Percentiles rank a stretch among this genome's conserved stretches.
These are phyloP conservation scores for Xylaria nigripes DNA, from an alignment of 495 filamentous ascomycete species.

Conservation along the genomic window DNA sequence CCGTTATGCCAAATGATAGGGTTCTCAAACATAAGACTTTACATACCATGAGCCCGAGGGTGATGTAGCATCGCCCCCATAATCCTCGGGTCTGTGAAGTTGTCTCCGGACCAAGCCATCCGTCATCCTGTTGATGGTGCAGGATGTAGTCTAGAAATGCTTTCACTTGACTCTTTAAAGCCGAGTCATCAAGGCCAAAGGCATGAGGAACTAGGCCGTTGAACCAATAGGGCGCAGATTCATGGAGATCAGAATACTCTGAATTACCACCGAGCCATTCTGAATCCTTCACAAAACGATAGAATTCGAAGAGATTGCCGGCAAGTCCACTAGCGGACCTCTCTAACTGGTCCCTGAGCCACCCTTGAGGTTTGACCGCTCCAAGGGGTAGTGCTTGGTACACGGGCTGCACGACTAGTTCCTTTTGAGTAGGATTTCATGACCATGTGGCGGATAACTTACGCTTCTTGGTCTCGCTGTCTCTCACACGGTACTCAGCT, in stretches of 20 bases:
- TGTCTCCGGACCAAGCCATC: conserved; percentile 56
- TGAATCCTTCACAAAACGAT: conserved; percentile 46
- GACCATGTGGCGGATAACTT: not conserved
- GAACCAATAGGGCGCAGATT: conserved; percentile 59
- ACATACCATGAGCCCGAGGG: conserved; percentile 43
- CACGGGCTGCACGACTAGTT: conserved; percentile 24
- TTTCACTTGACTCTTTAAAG: conserved; percentile 49
- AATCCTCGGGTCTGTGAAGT: conserved; percentile 36
- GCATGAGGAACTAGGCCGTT: conserved; percentile 60
- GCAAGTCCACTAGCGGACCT: conserved; percentile 48
- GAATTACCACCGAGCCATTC: conserved; percentile 47
- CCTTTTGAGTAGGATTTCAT: not conserved
- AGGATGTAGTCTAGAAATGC: conserved; percentile 43
- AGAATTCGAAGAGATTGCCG: conserved; percentile 54
- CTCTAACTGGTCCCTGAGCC: conserved; percentile 51
- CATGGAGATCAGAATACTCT: conserved; percentile 53
- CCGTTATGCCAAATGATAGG: not conserved
- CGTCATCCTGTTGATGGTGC: conserved; percentile 45
- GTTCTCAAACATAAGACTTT: not conserved
- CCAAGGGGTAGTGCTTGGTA: conserved; percentile 47
- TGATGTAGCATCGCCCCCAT: conserved; percentile 48
- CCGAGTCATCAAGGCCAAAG: conserved; percentile 44
- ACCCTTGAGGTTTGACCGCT: conserved; percentile 49
- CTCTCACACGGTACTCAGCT: not conserved
- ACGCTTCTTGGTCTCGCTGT: conserved; percentile 2